Conservation (phyloP, 805 yeast species). For the Brettanomyces nanus region DNA sequence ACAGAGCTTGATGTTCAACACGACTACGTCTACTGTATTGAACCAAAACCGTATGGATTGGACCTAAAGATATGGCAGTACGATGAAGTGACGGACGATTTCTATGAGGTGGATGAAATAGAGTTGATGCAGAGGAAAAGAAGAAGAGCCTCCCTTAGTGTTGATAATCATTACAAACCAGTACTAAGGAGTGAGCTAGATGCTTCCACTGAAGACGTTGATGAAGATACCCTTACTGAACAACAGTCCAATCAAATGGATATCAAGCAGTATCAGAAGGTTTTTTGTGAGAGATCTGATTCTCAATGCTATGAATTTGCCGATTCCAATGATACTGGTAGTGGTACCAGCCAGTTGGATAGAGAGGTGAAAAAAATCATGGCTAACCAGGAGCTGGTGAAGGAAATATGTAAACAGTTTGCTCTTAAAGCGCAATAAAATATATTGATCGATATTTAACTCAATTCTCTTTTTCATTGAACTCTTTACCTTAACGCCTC, state of each 20-base stretch:
- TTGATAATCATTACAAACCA: constrained; percentile 16
- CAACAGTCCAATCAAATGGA: constrained; percentile 4
- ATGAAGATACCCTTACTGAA: constrained; percentile 4
- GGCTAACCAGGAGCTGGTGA: constrained; percentile 12
- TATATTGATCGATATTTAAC: no score
- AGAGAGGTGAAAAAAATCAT: constrained; percentile 15
- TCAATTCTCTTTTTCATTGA: background rate
- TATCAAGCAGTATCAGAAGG: constrained; percentile 9
- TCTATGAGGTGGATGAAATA: constrained; percentile 30
- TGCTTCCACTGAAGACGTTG: constrained; percentile 11
- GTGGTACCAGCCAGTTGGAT: constrained; percentile 7
- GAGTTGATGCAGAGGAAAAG: constrained; percentile 28
- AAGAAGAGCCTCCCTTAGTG: constrained; percentile 22
- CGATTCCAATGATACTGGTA: background rate
- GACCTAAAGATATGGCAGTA: constrained; percentile 31
- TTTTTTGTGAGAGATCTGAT: constrained; percentile 19
- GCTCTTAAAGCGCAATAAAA: no score
- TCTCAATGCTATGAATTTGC: constrained; percentile 26
- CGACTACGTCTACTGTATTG: constrained; percentile 28
- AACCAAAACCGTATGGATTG: constrained; percentile 31
- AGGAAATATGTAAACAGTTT: no score
- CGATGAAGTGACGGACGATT: constrained; percentile 27
- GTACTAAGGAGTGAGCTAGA: constrained; percentile 7
- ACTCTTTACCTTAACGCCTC: background rate
- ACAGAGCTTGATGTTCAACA: constrained; percentile 31